Percentiles rank a stretch among this genome's conserved stretches.
These are phyloP conservation scores for Yamadazyma spencermartinsiae DNA, from an alignment of 1,139 yeast species.

Conservation along the genomic window DNA sequence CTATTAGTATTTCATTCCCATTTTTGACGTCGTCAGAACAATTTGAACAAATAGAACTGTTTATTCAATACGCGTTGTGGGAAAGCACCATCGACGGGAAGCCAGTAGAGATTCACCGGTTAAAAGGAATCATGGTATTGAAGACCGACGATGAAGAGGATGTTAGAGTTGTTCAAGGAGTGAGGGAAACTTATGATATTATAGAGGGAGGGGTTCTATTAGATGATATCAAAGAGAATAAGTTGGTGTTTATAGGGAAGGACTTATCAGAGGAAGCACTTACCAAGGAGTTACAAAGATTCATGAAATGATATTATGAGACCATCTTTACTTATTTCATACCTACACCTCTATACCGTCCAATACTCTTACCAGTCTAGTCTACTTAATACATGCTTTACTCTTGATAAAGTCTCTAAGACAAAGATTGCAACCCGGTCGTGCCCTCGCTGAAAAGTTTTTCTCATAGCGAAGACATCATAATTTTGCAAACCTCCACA, in stretches of 20 bases:
- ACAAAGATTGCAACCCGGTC: no score
- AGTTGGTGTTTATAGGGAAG: slow-evolving; percentile 85
- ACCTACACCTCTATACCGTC: no score
- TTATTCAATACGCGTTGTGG: slow-evolving; percentile 72
- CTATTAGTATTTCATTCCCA: slow-evolving; percentile 58
- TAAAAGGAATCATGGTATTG: slow-evolving; percentile 69
- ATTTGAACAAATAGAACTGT: slow-evolving; percentile 51
- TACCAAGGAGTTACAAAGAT: slow-evolving; percentile 23
- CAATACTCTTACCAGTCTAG: not conserved
- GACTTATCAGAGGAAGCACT: slow-evolving; percentile 40
- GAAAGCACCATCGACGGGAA: slow-evolving; percentile 47
- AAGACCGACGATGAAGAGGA: slow-evolving; percentile 15
- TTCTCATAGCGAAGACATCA: not conserved
- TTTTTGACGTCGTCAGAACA: slow-evolving; percentile 30
- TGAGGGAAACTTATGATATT: slow-evolving; percentile 86
- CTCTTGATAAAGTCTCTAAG: no score
- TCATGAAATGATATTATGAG: slow-evolving; percentile 4
- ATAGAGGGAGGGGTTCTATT: slow-evolving; percentile 50
- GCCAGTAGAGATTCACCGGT: slow-evolving; percentile 69
- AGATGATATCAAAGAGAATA: slow-evolving; percentile 41
- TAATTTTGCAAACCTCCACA: not conserved
- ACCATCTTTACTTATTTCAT: no score
- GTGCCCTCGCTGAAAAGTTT: not conserved
- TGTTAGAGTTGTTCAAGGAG: slow-evolving; percentile 86
- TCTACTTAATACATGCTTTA: no score